Conservation (phyloP, 768 basidiomycete genomes). For the Candolleomyces eurysporus region DNA sequence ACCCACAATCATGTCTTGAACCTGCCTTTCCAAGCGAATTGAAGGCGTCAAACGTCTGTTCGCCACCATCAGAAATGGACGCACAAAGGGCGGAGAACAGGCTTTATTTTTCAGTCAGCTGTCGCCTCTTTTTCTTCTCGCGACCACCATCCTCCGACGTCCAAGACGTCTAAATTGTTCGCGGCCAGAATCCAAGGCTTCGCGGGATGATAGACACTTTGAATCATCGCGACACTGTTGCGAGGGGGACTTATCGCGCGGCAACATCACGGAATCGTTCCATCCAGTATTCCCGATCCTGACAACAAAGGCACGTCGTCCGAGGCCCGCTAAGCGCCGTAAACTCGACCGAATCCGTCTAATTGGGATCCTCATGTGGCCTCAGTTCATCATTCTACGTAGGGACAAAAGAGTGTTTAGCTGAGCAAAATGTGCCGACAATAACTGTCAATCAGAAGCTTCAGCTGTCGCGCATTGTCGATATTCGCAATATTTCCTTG, state of each 20-base stretch:
- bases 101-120: background rate
- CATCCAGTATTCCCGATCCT: too few relatives aligned
- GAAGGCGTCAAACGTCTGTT: background rate
- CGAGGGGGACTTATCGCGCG: too few relatives aligned
- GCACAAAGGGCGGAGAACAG: background rate
- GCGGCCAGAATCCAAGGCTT: too few relatives aligned
- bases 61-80: background rate
- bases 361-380: slow-evolving; percentile 2
- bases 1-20: background rate
- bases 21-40: background rate
- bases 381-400: background rate
- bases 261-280: too few relatives aligned
- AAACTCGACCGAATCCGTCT: background rate
- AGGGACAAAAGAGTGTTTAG: background rate
- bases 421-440: background rate
- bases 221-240: too few relatives aligned
- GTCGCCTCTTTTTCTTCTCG: background rate
- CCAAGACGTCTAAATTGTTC: background rate
- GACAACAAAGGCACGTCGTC: too few relatives aligned
- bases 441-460: too few relatives aligned
- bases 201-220: too few relatives aligned
- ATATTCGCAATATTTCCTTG: background rate
- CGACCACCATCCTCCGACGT: background rate
- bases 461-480: too few relatives aligned
- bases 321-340: background rate